These are phyloP conservation scores for Warburgia ugandensis DNA, from an alignment of 164 flowering plant genomes.

Conservation along the genomic window DNA sequence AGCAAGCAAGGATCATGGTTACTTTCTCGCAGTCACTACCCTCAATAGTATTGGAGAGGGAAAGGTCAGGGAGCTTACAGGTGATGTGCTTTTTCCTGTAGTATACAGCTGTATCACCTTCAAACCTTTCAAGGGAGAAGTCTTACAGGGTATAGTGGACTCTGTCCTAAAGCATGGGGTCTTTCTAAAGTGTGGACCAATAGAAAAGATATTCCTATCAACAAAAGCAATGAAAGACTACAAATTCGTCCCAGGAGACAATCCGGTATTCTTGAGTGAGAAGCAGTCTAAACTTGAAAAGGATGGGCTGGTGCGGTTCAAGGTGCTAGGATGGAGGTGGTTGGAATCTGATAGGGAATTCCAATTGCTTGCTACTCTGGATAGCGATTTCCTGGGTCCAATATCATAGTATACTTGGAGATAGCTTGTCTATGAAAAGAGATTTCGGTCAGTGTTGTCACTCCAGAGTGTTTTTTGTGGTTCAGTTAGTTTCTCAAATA, in stretches of 20 bases:
- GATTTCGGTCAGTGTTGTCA: too few species aligned
- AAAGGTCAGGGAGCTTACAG: constrained; percentile 39
- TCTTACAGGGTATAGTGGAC: constrained; percentile 51
- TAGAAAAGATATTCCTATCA: constrained; percentile 50
- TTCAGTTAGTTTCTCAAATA: too few species aligned
- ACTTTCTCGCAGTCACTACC: constrained; percentile 47
- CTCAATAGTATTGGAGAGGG: constrained; percentile 58
- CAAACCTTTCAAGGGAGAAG: constrained; percentile 62
- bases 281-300: constrained; percentile 47
- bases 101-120: constrained; percentile 55
- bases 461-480: too few species aligned
- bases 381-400: constrained; percentile 53
- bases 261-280: constrained; percentile 48
- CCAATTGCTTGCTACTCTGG: constrained; percentile 38
- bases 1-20: constrained; percentile 63
- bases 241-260: constrained; percentile 50
- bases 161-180: constrained; percentile 63
- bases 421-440: too few species aligned
- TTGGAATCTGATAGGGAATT: constrained; percentile 35
- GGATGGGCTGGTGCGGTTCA: constrained; percentile 24
- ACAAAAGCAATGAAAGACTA: constrained; percentile 53
- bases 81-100: constrained; percentile 74
- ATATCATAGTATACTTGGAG: constrained; percentile 8
- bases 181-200: constrained; percentile 64
- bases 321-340: constrained; percentile 26